Conservation (phyloP, 2,329 filamentous ascomycete species). For the Boeremia lycopersici region DNA sequence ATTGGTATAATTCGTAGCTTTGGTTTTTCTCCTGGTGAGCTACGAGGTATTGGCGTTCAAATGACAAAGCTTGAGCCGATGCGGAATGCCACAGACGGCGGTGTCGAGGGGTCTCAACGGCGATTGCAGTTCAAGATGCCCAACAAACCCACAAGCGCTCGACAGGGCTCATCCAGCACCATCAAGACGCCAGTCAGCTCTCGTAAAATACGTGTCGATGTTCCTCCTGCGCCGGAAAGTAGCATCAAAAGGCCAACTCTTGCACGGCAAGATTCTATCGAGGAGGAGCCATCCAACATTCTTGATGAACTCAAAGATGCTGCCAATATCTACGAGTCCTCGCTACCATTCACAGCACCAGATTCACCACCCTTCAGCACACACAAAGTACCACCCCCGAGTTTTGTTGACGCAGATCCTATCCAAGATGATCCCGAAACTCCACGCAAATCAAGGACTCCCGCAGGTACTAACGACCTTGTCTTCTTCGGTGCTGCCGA, state of each 20-base stretch:
- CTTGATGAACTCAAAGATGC: constrained; percentile 7
- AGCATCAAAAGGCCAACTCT: not conserved
- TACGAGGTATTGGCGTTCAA: constrained; percentile 90
- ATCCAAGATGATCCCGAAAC: constrained; percentile 56
- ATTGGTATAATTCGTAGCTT: constrained; percentile 82
- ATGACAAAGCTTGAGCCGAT: constrained; percentile 89
- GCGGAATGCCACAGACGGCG: constrained; percentile 62
- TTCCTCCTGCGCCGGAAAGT: not conserved
- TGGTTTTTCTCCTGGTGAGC: constrained; percentile 84
- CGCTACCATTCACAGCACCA: constrained; percentile 3
- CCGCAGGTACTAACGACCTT: constrained; percentile 33
- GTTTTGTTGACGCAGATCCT: constrained; percentile 44
- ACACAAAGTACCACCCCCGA: constrained; percentile 18
- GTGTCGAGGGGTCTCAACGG: constrained; percentile 75
- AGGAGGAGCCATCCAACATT: constrained; percentile 5
- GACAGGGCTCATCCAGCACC: not conserved
- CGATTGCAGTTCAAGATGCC: constrained; percentile 71
- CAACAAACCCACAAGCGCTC: constrained; percentile 35
- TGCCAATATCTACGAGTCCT: constrained; percentile 6
- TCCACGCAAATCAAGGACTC: constrained; percentile 39
- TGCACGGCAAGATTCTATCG: constrained; percentile 1
- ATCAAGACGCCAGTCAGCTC: constrained; percentile 8
- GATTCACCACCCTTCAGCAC: constrained; percentile 9
- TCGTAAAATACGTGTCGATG: constrained; percentile 1
- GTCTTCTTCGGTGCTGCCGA: constrained; percentile 46